These are phyloP conservation scores for Hypoxylon lenormandii DNA, from an alignment of 495 filamentous ascomycete species.

Conservation along the genomic window DNA sequence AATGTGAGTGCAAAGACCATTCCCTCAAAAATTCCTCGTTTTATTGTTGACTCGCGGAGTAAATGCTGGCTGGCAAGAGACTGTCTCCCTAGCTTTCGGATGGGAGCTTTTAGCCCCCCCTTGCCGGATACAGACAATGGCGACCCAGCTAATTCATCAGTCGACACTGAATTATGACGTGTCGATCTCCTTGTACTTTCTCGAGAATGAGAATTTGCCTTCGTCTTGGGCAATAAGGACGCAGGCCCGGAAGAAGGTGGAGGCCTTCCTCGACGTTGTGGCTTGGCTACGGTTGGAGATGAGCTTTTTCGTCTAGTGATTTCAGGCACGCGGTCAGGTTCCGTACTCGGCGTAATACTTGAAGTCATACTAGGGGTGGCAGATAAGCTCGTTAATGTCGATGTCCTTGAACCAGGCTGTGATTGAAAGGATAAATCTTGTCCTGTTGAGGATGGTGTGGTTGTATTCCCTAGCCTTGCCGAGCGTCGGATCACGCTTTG, in stretches of 20 bases:
- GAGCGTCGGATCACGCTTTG: conserved; percentile 27
- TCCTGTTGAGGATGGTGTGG: conserved; percentile 34
- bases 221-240: conserved; percentile 43
- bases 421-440: conserved; percentile 26
- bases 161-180: conserved; percentile 53
- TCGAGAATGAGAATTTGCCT: conserved; percentile 40
- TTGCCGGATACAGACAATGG: conserved; percentile 24
- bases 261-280: conserved; percentile 42
- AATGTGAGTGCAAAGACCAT: conserved; percentile 87
- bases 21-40: conserved; percentile 68
- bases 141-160: conserved; percentile 56
- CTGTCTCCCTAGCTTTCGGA: conserved; percentile 37
- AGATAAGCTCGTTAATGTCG: conserved; percentile 52
- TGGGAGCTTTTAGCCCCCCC: conserved; percentile 15
- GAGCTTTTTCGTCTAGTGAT: conserved; percentile 36
- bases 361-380: conserved; percentile 54
- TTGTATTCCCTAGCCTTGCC: conserved; percentile 20
- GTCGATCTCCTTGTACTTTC: conserved; percentile 34
- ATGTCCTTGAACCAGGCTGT: conserved; percentile 39
- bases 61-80: conserved; percentile 27
- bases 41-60: conserved; percentile 39
- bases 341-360: conserved; percentile 45
- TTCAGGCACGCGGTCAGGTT: conserved; percentile 22
- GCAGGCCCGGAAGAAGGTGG: conserved; percentile 23
- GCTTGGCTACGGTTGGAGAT: conserved; percentile 50